These are phyloP conservation scores for Arachis monticola DNA, from an alignment of 331 rosid species.

Conservation along the genomic window DNA sequence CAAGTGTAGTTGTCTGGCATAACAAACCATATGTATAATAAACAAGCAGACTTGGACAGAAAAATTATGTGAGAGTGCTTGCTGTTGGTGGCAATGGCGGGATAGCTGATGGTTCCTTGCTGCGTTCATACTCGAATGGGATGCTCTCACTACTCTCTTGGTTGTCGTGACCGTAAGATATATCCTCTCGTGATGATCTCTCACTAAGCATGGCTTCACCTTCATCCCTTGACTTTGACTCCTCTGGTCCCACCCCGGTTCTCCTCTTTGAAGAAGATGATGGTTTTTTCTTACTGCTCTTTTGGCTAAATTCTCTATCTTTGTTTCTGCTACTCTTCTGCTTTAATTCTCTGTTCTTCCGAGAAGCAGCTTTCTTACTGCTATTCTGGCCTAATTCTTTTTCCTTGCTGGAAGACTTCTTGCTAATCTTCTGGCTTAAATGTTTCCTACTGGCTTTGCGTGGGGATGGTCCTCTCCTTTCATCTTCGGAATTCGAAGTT, in stretches of 20 bases:
- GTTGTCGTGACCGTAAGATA: constrained; percentile 31
- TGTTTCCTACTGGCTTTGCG: constrained; percentile 29
- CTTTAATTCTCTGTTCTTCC: constrained; percentile 6
- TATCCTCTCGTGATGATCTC: constrained; percentile 21
- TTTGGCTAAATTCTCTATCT: background rate
- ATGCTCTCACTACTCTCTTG: constrained; percentile 31
- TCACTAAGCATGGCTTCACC: background rate
- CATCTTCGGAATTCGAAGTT: constrained; percentile 41
- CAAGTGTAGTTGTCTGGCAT: constrained; percentile 31
- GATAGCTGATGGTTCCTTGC: background rate
- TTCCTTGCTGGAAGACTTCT: background rate
- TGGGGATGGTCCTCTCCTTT: constrained; percentile 7
- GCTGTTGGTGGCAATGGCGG: background rate
- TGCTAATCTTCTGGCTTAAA: constrained; percentile 38
- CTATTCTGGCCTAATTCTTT: constrained; percentile 23
- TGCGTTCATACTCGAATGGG: background rate
- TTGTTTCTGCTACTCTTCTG: constrained; percentile 23
- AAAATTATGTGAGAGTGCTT: constrained; percentile 25
- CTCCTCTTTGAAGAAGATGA: constrained; percentile 7
- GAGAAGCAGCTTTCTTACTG: constrained; percentile 37
- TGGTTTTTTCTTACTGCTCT: constrained; percentile 35
- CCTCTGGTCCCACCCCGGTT: constrained; percentile 15
- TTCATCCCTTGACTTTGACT: constrained; percentile 35
- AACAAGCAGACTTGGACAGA: constrained; percentile 33
- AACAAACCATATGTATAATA: constrained; percentile 19